Conservation (phyloP, 2,329 filamentous ascomycete genomes). For the Ophidiomyces ophidiicola region DNA sequence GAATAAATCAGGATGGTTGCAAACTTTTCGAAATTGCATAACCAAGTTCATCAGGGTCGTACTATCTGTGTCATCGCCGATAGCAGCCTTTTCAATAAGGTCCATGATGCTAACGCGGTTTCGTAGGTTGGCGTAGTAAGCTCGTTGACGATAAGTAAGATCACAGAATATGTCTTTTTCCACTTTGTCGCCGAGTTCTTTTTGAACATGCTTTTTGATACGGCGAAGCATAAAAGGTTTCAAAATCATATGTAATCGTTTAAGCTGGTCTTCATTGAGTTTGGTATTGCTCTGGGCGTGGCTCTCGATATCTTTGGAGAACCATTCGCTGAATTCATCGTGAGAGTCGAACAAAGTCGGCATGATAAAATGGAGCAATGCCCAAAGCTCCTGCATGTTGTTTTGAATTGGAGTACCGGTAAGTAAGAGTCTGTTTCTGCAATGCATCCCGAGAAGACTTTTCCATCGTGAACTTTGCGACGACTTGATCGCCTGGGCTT, state of each 20-base stretch:
- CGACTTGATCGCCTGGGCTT: slow-evolving; percentile 88
- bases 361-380: slow-evolving; percentile 85
- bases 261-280: slow-evolving; percentile 93
- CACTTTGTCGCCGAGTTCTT: slow-evolving; percentile 97
- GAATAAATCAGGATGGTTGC: slow-evolving; percentile 95
- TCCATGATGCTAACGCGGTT: slow-evolving; percentile 99
- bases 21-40: slow-evolving; percentile 99
- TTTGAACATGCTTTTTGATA: slow-evolving; percentile 99
- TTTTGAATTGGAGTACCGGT: slow-evolving; percentile 97
- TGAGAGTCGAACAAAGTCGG: slow-evolving; percentile 75
- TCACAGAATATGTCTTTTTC: slow-evolving; percentile 94
- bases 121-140: slow-evolving; percentile 80
- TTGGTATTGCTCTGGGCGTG: slow-evolving; percentile 99
- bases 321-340: slow-evolving; percentile 43
- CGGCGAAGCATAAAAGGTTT: slow-evolving; percentile 99
- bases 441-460: slow-evolving; percentile 73
- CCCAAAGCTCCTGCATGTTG: slow-evolving; percentile 86
- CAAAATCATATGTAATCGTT: slow-evolving; percentile 94
- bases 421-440: slow-evolving; percentile 89
- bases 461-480: slow-evolving; percentile 94
- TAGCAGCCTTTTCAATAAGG: slow-evolving; percentile 88
- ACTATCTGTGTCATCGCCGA: slow-evolving; percentile 87
- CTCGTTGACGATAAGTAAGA: slow-evolving; percentile 87
- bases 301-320: slow-evolving; percentile 65
- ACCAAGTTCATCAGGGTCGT: slow-evolving; percentile 97